These are phyloP conservation scores for Micractinium conductrix DNA, from an alignment of 139 green algal species.

Conservation along the genomic window DNA sequence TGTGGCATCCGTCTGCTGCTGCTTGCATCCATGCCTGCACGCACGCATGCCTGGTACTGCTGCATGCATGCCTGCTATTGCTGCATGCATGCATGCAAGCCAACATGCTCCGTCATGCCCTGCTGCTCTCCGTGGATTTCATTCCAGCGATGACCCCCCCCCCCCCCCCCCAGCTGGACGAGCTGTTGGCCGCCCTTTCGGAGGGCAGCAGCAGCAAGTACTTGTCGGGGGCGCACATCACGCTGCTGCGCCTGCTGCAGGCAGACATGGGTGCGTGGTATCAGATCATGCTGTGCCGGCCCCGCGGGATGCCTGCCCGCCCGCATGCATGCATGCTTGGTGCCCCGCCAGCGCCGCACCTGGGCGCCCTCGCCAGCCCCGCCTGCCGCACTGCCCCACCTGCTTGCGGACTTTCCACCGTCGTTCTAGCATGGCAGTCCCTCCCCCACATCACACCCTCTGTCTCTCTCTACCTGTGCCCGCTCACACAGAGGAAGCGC, in stretches of 20 bases:
- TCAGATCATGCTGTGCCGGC: no score
- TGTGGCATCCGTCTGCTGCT: not conserved
- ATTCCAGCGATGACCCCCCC: not conserved
- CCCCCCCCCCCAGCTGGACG: constrained; percentile 4
- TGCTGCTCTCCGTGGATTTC: no score
- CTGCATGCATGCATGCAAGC: not conserved
- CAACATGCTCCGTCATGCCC: no score
- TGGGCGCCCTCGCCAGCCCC: no score
- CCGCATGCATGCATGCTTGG: no score
- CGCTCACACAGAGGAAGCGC: constrained; percentile 45
- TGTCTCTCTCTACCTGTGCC: no score
- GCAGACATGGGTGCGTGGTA: constrained; percentile 22
- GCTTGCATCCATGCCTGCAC: not conserved
- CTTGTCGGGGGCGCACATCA: constrained; percentile 75
- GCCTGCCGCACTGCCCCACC: not conserved
- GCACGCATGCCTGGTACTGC: not conserved
- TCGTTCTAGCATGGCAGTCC: no score
- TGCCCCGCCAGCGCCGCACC: no score
- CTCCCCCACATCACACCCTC: no score
- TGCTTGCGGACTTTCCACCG: no score
- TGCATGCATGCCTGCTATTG: not conserved
- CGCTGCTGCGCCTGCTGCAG: constrained; percentile 74
- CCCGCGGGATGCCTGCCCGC: no score
- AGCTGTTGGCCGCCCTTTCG: constrained; percentile 52
- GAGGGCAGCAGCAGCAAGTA: constrained; percentile 55